A percentile compares a stretch with the other conserved stretches of the same genome.
Conservation (phyloP, 1,284 basidiomycete species). For the Sanghuangporus baumii region DNA sequence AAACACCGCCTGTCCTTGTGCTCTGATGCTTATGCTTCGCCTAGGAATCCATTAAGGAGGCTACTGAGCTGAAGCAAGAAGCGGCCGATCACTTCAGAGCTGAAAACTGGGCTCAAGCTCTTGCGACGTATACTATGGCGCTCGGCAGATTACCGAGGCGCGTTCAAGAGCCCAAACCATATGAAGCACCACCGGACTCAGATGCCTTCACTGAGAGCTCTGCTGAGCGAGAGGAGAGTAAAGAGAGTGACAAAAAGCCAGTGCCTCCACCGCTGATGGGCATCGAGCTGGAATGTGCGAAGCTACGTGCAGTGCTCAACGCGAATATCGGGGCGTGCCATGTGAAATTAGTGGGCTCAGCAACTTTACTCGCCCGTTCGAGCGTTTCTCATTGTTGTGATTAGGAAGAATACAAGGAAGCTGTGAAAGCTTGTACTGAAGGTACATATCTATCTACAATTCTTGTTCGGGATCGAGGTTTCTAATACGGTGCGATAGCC, state of each 20-base stretch:
- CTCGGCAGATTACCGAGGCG: constrained; percentile 52
- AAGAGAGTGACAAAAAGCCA: constrained; percentile 11
- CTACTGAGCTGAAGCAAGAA: constrained; percentile 55
- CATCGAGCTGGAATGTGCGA: constrained; percentile 43
- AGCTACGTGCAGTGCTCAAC: constrained; percentile 61
- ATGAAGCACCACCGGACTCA: neutral
- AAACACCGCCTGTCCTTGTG: neutral
- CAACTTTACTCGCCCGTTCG: neutral
- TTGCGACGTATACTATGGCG: constrained; percentile 55
- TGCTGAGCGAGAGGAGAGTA: constrained; percentile 5
- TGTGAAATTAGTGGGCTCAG: constrained; percentile 58
- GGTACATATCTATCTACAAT: constrained; percentile 35
- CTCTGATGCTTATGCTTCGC: neutral
- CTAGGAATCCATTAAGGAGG: constrained; percentile 42
- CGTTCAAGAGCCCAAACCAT: constrained; percentile 18
- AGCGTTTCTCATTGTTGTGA: neutral
- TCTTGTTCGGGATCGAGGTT: neutral
- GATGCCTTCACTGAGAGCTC: neutral
- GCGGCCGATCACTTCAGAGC: constrained; percentile 49
- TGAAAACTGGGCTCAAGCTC: constrained; percentile 58
- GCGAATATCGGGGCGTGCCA: constrained; percentile 80
- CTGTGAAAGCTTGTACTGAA: constrained; percentile 70
- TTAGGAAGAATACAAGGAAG: constrained; percentile 71
- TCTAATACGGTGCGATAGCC: constrained; percentile 42
- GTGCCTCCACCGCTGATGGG: constrained; percentile 23